Evolutionary conservation across 768 basidiomycete genomes (phyloP).

Genomic region (Pilatotrama ljubarskyi): DNA sequence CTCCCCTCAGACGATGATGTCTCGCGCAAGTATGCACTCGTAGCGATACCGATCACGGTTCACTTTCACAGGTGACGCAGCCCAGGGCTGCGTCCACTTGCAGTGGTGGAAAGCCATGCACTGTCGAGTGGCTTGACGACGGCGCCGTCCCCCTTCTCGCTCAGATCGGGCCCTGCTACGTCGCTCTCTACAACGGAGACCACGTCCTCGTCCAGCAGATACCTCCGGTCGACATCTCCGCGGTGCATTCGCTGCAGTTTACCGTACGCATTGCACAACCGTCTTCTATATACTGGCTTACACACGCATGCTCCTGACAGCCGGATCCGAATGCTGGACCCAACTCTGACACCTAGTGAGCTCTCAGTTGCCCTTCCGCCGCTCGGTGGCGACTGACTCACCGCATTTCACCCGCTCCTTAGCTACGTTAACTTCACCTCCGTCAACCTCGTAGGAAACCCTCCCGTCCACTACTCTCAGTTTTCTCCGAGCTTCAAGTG

Average conservation of each 20-base stretch:
- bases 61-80: conserved; percentile 42
- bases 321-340: conserved; percentile 58
- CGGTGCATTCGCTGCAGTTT: conserved; percentile 49
- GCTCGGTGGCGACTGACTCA: not conserved
- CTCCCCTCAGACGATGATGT: not conserved
- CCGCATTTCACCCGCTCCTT: not conserved
- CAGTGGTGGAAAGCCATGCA: conserved; percentile 53
- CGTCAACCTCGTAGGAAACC: conserved; percentile 34
- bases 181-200: conserved; percentile 60
- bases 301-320: conserved; percentile 42
- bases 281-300: no score
- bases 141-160: conserved; percentile 51
- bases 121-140: conserved; percentile 64
- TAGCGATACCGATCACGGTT: not conserved
- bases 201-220: conserved; percentile 63
- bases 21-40: no score
- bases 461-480: conserved; percentile 19
- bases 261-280: conserved; percentile 54
- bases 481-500: conserved; percentile 59
- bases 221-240: conserved; percentile 53
- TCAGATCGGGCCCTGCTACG: conserved; percentile 50
- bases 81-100: conserved; percentile 48
- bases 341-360: conserved; percentile 60
- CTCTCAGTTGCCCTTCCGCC: not conserved
- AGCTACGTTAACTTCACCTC: conserved; percentile 65